Percentiles rank a stretch among this genome's conserved stretches.
Conservation (phyloP, 192 early-diverging fungal genomes). For the Coemansia sp. region DNA sequence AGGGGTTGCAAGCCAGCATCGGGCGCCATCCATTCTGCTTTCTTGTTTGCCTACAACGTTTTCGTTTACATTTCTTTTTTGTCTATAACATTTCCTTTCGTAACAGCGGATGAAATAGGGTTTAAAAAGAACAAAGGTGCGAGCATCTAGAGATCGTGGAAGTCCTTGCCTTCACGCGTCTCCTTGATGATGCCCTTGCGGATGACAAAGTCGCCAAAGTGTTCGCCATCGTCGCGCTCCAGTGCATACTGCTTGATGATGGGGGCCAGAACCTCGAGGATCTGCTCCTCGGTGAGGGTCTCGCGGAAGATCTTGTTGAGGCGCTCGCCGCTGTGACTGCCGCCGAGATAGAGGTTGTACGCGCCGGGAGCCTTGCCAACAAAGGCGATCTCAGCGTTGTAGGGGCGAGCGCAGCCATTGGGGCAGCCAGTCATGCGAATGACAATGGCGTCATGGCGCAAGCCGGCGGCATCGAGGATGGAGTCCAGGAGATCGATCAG, state of each 20-base stretch:
- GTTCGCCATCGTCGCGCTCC: slow-evolving; percentile 73
- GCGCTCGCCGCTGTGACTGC: slow-evolving; percentile 81
- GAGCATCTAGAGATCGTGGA: slow-evolving; percentile 62
- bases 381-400: slow-evolving; percentile 93
- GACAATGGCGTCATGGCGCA: slow-evolving; percentile 87
- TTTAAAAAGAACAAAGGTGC: not conserved
- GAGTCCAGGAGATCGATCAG: slow-evolving; percentile 81
- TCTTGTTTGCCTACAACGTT: not conserved
- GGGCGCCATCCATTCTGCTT: too few relatives aligned
- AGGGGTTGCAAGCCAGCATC: too few relatives aligned
- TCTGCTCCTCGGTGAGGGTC: slow-evolving; percentile 85
- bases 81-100: not conserved
- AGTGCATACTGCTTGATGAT: slow-evolving; percentile 81
- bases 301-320: slow-evolving; percentile 93
- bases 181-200: slow-evolving; percentile 83
- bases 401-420: slow-evolving; percentile 96
- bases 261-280: slow-evolving; percentile 73
- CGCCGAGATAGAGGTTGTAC: slow-evolving; percentile 96
- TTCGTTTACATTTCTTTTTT: too few relatives aligned
- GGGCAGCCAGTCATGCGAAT: slow-evolving; percentile 99
- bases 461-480: slow-evolving; percentile 76
- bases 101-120: not conserved
- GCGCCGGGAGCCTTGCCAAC: slow-evolving; percentile 94
- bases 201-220: slow-evolving; percentile 96
- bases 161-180: slow-evolving; percentile 75